Conservation (phyloP, 352 stramenopile genomes). For the Phytophthora nicotianae region DNA sequence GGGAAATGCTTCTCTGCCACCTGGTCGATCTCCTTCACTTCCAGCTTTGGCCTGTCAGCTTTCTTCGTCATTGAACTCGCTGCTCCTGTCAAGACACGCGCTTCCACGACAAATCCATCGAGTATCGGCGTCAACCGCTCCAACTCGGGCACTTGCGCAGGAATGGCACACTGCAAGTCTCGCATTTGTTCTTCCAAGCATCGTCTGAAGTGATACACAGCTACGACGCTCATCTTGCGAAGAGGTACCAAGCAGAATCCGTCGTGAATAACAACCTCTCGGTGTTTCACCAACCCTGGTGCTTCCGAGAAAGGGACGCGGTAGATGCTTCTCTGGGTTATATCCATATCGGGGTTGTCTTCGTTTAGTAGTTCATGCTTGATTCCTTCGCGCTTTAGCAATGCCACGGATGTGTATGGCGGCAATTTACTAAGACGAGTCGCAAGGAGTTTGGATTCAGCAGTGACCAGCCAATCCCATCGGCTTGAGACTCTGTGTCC, state of each 20-base stretch:
- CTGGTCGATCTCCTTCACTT: conserved; percentile 69
- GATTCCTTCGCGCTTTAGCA: conserved; percentile 45
- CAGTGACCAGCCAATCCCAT: conserved; percentile 61
- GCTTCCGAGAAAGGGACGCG: conserved; percentile 60
- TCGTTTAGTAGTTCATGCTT: conserved; percentile 34
- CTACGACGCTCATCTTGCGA: conserved; percentile 41
- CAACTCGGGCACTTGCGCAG: conserved; percentile 35
- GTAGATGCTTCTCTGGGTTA: conserved; percentile 33
- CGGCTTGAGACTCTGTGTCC: conserved; percentile 38
- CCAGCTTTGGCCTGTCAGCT: conserved; percentile 11
- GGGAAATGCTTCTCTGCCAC: conserved; percentile 66
- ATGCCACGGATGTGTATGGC: conserved; percentile 25
- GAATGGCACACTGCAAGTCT: conserved; percentile 51
- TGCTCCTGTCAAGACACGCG: conserved; percentile 29
- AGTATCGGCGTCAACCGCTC: conserved; percentile 47
- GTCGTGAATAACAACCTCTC: conserved; percentile 47
- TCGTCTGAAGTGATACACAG: conserved; percentile 45
- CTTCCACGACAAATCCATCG: conserved; percentile 39
- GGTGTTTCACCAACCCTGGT: conserved; percentile 40
- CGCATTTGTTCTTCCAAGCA: conserved; percentile 42
- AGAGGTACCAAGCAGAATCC: conserved; percentile 56
- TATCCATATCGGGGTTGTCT: conserved; percentile 16
- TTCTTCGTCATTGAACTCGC: conserved; percentile 9
- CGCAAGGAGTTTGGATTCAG: conserved; percentile 53
- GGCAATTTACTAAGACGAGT: conserved; percentile 31